Percentiles rank a stretch among this genome's conserved stretches.
Conservation (phyloP, 805 yeast species). For the Candida pini region DNA sequence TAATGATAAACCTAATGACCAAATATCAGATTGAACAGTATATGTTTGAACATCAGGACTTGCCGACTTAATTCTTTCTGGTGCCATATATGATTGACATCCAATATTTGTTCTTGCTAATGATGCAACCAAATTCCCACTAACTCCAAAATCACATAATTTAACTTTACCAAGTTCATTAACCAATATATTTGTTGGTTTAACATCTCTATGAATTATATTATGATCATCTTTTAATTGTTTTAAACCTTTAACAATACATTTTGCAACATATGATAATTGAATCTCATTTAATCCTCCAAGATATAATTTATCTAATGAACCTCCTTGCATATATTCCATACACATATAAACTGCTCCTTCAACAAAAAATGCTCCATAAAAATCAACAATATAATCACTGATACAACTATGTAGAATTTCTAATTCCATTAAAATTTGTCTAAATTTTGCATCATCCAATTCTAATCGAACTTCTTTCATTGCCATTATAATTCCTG, state of each 20-base stretch:
- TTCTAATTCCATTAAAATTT: constrained; percentile 93
- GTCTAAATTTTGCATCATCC: constrained; percentile 90
- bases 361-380: constrained; percentile 95
- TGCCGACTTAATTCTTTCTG: constrained; percentile 79
- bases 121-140: constrained; percentile 91
- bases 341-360: constrained; percentile 98
- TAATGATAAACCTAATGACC: constrained; percentile 88
- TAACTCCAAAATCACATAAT: constrained; percentile 94
- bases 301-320: constrained; percentile 79
- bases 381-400: constrained; percentile 90
- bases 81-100: constrained; percentile 98
- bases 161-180: constrained; percentile 78
- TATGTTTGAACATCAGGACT: constrained; percentile 75
- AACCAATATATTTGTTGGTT: constrained; percentile 87
- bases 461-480: constrained; percentile 91
- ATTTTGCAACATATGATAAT: constrained; percentile 71
- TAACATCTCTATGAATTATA: constrained; percentile 92
- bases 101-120: constrained; percentile 94
- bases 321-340: constrained; percentile 97
- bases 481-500: constrained; percentile 92
- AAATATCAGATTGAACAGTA: constrained; percentile 90
- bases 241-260: constrained; percentile 75
- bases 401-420: constrained; percentile 87
- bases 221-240: constrained; percentile 85
- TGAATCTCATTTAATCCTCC: constrained; percentile 72